Evolutionary conservation across 257 asterid species (phyloP), one percentile per base, ranked within the genome.

Genomic region (Fraxinus americana): DNA sequence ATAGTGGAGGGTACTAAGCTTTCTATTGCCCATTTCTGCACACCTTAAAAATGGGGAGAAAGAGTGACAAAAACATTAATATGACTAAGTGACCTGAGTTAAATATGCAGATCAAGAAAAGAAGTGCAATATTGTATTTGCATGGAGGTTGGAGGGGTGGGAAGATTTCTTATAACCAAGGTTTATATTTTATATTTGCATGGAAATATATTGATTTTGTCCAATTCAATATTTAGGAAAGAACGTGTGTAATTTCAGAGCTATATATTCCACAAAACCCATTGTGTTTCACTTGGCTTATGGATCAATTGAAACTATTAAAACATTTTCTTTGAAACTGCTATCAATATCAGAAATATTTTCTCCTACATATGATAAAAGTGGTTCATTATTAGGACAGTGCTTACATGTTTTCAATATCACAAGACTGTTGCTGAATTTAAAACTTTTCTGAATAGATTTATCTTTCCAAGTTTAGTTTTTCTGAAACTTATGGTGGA

Each of bases 401-500:
- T 7, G 7, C 23, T 61, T 10, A 21, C 30, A 25, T 8, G 68
- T 61, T 61, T 21, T 61, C 36, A 63, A 11, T 9, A 25, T 10
- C n/a, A 23, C 69, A 2, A 63, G 69, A 35, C 69, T 23, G 29
- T n/a, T 13, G 7, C 35, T 27, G 19, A 63, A 27, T 23, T 59
- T 21, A n/a, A 21, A 59, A 21, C 1, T 8, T n/a, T n/a, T 59
- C 32, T 21, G 67, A 59, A 59, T 2, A 9, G 25, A 63, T 63
- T 63, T 63, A 25, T 63, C 32, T 63, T 63, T 63, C 69, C 36
- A 11, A 63, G 35, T 63, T 27, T 63, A 27, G 19, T 25, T 25
- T 61, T 63, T 25, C 69, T 27, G 69, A 63, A 63, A 63, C 34
- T 63, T 63, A 27, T 63, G n/a, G 19, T 63, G 69, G 19, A 63